A percentile compares a stretch with the other conserved stretches of the same genome.
phyloP scores from a whole-genome alignment of 768 basidiomycete genomes.

The Hypsizygus marmoreus region DNA sequence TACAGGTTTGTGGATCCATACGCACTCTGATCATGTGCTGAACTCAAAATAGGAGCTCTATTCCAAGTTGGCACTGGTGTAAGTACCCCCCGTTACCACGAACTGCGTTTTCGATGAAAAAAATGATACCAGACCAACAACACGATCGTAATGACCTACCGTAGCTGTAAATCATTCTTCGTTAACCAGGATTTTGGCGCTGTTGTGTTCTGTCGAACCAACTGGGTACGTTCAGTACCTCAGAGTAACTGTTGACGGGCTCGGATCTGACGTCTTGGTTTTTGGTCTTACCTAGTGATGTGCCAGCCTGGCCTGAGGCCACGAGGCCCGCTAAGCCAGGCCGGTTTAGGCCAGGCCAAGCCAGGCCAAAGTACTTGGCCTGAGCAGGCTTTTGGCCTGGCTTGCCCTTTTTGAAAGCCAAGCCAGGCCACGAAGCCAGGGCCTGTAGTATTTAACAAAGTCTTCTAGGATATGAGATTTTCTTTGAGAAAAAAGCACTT shows the following conservation, averaged over 20 bases:
- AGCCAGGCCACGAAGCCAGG: too few relatives aligned
- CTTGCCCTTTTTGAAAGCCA: too few relatives aligned
- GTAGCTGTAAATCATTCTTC: conserved; percentile 48
- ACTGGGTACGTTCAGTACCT: too few relatives aligned
- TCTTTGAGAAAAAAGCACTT: not conserved
- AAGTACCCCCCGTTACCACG: conserved; percentile 3
- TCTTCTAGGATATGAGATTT: too few relatives aligned
- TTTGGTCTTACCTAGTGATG: not conserved
- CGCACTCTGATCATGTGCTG: not conserved
- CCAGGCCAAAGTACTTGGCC: too few relatives aligned
- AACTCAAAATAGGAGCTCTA: conserved; percentile 23
- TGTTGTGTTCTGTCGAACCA: conserved; percentile 46
- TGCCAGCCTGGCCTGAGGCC: not conserved
- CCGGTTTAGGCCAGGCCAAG: too few relatives aligned
- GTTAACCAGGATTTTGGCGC: conserved; percentile 43
- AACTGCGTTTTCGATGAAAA: not conserved
- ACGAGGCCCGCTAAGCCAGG: too few relatives aligned
- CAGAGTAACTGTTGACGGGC: too few relatives aligned
- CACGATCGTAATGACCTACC: conserved; percentile 41
- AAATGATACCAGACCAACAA: conserved; percentile 29
- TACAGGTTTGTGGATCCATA: conserved; percentile 29
- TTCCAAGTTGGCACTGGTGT: conserved; percentile 35
- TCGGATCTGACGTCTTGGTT: too few relatives aligned
- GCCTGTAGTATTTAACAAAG: too few relatives aligned
- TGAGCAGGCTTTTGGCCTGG: too few relatives aligned